Evolutionary conservation across 2,329 filamentous ascomycete species (phyloP), one percentile per base, ranked within the genome.

Genomic region (Lachnellula hyalina): DNA sequence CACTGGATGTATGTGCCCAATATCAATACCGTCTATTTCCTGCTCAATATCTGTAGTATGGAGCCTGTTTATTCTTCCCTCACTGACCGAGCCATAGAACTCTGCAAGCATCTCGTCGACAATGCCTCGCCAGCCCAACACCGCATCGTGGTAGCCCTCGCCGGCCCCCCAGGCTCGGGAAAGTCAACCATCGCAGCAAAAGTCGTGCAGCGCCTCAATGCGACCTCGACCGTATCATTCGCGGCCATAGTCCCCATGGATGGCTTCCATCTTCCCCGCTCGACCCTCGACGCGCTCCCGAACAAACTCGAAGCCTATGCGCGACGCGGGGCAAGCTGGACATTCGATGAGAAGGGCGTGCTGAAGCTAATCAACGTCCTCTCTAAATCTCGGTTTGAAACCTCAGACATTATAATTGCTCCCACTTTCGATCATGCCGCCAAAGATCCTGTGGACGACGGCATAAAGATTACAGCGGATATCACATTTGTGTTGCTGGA

Each of bases 261-360:
- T 71, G 93, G 93, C 63, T 97, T 91, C 75, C 93, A 97, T 72
- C 79, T 93, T 38, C 89, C 91, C 9, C 87, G 91, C 36, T 83
- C 85, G 11, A 84, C 90, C 62, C 85, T 97, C 8, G 85, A 85
- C 28, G 83, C 85, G 38, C 86, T 96, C 81, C 84, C 90, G 1
- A 85, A 96, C 68, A 87, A 90, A 0, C 74, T 67, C 2, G 80
- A 78, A 5, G 91, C 92, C 0, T 86, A 90, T 66, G 86, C 86
- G 28, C 85, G 91, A 3, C 84, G 93, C 61, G 93, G 93, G 19
- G 92, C 93, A 35, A 87, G 87, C n/a, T 96, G 94, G 73, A 97
- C 93, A 9, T 97, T 97, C 68, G 89, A 96, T 70, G 87, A 85
- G 0, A 69, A 76, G 0, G 83, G 83, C 8, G 94, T 94, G 69